Base-by-base conservation (phyloP, 805 yeast species). In the Candida silvatica region DNA sequence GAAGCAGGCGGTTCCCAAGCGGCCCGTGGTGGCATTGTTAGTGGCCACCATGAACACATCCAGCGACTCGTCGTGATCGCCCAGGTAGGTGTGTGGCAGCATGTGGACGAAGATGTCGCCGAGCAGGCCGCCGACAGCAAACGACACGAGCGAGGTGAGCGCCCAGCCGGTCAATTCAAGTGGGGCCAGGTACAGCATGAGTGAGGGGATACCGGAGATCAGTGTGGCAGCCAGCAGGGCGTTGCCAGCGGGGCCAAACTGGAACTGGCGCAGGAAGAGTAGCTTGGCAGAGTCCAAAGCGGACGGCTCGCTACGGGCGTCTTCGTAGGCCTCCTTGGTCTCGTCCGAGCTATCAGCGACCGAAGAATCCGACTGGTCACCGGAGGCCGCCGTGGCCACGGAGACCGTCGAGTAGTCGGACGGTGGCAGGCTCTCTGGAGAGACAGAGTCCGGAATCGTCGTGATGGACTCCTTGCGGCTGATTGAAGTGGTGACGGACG, bases 21-120 rank as follows among this genome's bases (percentile, higher is more conserved):
- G 45, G 17, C 65, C 59, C 38, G 69, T 69, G 41, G 76, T 58
- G 36, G 59, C 61, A 36, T 66, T 76, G 12, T 22, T 12, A 12
- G 12, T 8, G 12, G 24, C 12, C 11, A 26, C 16, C n/a, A 16
- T 12, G n/a, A 26, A 7, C 6, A 7, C 12, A 12, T 12, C 25
- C 8, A 18, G 9, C 6, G 11, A 15, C 11, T 20, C 25, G 29
- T 58, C 46, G 2, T 62, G 57, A 38, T 73, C 75, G 9, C 79
- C 77, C 6, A 69, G 58, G 43, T 76, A 78, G 1, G 77, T 71
- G 47, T 78, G 82, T 3, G 92, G 92, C 31, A 82, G 55, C 39
- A 82, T 49, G 53, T 82, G 92, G 29, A 81, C 52, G 42, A 82
- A 78, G 2, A 80, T 75, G 50, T 81, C 90, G 30, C 90, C 90